Conservation (phyloP, 495 filamentous ascomycete genomes). For the Parmelia sp. region DNA sequence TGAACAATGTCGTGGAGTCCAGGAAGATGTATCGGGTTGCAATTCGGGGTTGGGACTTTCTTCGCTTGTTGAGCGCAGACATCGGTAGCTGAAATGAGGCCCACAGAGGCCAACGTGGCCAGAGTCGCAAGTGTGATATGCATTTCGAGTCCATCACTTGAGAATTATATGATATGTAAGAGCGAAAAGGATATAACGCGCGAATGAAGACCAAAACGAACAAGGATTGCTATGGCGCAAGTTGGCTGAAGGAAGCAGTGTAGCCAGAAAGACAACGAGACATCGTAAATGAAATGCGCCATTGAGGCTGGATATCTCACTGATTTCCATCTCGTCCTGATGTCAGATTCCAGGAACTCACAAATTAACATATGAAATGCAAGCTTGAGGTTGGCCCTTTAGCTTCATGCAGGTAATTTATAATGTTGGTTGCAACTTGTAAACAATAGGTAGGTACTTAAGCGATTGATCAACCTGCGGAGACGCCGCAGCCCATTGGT, state of each 20-base stretch:
- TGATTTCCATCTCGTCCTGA: no score
- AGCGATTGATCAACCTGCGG: no score
- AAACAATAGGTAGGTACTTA: no score
- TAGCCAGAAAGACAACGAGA: not conserved
- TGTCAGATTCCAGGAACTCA: no score
- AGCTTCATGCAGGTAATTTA: no score
- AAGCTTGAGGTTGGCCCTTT: no score
- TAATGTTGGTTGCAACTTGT: no score
- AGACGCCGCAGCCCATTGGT: no score
- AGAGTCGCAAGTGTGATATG: not conserved
- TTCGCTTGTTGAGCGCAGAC: constrained; percentile 1
- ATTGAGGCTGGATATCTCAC: not conserved
- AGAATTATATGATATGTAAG: not conserved
- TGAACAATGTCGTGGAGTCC: constrained; percentile 7
- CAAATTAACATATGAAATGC: no score
- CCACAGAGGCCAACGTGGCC: not conserved
- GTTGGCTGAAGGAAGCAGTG: not conserved
- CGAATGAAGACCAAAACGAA: not conserved
- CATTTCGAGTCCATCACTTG: not conserved
- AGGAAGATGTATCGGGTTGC: not conserved
- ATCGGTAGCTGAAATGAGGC: constrained; percentile 2
- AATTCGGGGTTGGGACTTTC: not conserved
- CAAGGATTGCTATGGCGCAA: not conserved
- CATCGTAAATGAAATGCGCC: not conserved
- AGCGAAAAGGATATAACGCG: not conserved